A percentile compares a stretch with the other conserved stretches of the same genome.
These are phyloP conservation scores for Hypomontagnella monticulosa DNA, from an alignment of 495 filamentous ascomycete species.

Conservation along the genomic window DNA sequence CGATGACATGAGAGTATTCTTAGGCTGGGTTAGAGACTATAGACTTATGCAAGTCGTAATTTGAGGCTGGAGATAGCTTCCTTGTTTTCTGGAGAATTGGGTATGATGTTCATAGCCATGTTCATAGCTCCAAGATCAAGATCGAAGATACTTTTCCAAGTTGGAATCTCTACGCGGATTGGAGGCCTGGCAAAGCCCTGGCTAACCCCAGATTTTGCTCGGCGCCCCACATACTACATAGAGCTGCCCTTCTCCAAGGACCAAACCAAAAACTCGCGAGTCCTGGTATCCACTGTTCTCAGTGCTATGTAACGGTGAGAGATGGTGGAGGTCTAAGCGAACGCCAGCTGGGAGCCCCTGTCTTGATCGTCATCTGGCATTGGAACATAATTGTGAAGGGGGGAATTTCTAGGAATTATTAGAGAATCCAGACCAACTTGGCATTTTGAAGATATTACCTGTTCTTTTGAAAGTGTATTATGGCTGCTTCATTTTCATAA, in stretches of 20 bases:
- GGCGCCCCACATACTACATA: slow-evolving; percentile 3
- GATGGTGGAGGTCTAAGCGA: slow-evolving; percentile 13
- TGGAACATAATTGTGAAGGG: background rate
- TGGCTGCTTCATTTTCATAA: no score
- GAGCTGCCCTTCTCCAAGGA: slow-evolving; percentile 15
- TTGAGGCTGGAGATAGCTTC: slow-evolving; percentile 4
- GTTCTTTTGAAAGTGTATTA: no score
- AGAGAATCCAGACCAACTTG: background rate
- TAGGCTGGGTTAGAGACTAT: background rate
- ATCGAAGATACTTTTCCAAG: slow-evolving; percentile 1
- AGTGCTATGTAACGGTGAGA: no score
- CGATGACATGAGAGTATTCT: background rate
- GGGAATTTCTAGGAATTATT: slow-evolving; percentile 4
- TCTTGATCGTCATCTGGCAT: slow-evolving; percentile 1
- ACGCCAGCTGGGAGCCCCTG: slow-evolving; percentile 9
- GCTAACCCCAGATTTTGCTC: background rate
- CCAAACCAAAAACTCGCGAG: background rate
- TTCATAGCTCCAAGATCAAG: slow-evolving; percentile 19
- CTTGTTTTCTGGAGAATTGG: background rate
- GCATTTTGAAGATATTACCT: no score
- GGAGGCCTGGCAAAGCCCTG: slow-evolving; percentile 4
- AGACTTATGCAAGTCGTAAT: slow-evolving; percentile 13
- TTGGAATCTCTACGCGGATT: slow-evolving; percentile 18
- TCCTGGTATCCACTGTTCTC: no score
- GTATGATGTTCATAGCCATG: background rate